These are phyloP conservation scores for Symbiotaphrina buchneri DNA, from an alignment of 495 filamentous ascomycete species.

Conservation along the genomic window DNA sequence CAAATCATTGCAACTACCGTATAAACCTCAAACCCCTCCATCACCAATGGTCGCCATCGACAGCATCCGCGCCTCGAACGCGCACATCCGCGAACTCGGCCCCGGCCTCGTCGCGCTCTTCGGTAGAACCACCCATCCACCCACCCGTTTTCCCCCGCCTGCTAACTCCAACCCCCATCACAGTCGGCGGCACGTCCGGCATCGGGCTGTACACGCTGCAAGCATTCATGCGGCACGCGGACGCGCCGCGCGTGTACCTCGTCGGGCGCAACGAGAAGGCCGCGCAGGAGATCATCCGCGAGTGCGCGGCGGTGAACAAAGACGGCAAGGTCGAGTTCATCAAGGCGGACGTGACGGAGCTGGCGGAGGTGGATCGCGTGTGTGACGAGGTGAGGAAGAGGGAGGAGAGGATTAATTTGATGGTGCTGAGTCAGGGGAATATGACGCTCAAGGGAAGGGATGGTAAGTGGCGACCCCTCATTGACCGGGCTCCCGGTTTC, in stretches of 20 bases:
- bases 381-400: conserved; percentile 29
- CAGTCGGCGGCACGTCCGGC: conserved; percentile 40
- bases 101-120: too few species aligned
- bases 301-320: conserved; percentile 23
- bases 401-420: conserved; percentile 34
- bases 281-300: conserved; percentile 18
- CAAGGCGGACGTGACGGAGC: conserved; percentile 29
- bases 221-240: conserved; percentile 26
- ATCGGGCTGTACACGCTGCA: conserved; percentile 36
- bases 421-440: conserved; percentile 26
- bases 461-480: conserved; percentile 9
- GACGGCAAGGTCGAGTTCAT: conserved; percentile 29
- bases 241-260: conserved; percentile 22
- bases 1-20: too few species aligned
- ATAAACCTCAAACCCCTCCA: too few species aligned
- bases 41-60: too few species aligned
- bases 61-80: too few species aligned
- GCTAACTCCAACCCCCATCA: too few species aligned
- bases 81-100: too few species aligned
- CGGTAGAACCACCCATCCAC: too few species aligned
- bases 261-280: conserved; percentile 22
- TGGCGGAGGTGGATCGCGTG: conserved; percentile 33
- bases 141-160: too few species aligned
- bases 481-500: too few species aligned
- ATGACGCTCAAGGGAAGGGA: conserved; percentile 3